A percentile compares a stretch with the other conserved stretches of the same genome.
These are phyloP conservation scores for Aspergillus pseudoglaucus DNA, from an alignment of 2,329 filamentous ascomycete species.

Conservation along the genomic window DNA sequence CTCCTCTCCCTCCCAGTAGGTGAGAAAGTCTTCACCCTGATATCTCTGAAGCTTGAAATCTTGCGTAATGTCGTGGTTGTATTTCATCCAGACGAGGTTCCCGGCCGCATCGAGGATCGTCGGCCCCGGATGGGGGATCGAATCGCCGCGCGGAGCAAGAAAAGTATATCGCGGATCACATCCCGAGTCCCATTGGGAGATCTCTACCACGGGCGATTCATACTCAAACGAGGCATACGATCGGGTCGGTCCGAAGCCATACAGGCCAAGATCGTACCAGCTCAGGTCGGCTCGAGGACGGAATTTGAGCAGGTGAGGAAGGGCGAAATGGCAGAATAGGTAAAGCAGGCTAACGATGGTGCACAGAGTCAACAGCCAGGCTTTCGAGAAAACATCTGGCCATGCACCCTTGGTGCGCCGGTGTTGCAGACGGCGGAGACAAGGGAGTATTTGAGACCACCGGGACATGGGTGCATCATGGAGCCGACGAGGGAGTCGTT, in stretches of 20 bases:
- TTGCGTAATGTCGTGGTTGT: constrained; percentile 17
- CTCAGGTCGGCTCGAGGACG: constrained; percentile 12
- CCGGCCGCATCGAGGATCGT: constrained; percentile 23
- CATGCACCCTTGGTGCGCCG: background rate
- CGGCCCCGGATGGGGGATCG: constrained; percentile 19
- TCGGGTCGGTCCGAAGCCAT: constrained; percentile 24
- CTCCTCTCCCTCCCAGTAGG: constrained; percentile 21
- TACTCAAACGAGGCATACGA: constrained; percentile 23
- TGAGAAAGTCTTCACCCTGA: constrained; percentile 17
- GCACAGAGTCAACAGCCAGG: background rate
- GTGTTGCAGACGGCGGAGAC: background rate
- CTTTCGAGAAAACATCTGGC: background rate
- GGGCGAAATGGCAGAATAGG: constrained; percentile 12
- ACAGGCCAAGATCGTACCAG: constrained; percentile 24
- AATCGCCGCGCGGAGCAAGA: constrained; percentile 26
- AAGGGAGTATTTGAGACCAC: background rate
- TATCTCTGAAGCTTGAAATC: constrained; percentile 22
- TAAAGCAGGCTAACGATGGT: constrained; percentile 7
- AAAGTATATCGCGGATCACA: constrained; percentile 26
- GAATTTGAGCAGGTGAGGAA: constrained; percentile 13
- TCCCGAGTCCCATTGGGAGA: constrained; percentile 16
- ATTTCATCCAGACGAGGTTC: constrained; percentile 21
- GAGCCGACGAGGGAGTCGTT: no score
- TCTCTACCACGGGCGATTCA: constrained; percentile 21
- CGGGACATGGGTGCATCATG: background rate